These are phyloP conservation scores for Naumovozyma dairenensis DNA, from an alignment of 805 yeast species.

Conservation along the genomic window DNA sequence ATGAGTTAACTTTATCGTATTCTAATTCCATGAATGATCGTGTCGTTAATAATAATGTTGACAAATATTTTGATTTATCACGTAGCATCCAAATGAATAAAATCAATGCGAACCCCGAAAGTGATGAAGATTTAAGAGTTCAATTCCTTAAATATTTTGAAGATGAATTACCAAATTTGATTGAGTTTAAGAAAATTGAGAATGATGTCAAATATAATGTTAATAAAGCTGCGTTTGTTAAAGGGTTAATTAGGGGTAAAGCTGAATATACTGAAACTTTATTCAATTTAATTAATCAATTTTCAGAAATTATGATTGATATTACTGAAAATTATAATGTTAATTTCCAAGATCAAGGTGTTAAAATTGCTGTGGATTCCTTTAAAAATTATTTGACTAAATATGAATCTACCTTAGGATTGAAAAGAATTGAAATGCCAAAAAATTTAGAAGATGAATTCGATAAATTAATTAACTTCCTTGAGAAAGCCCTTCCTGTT, in stretches of 20 bases:
- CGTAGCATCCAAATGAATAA: conserved; percentile 16
- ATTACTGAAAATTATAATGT: conserved; percentile 54
- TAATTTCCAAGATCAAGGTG: conserved; percentile 67
- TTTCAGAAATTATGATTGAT: conserved; percentile 38
- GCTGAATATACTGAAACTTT: conserved; percentile 13
- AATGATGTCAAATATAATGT: conserved; percentile 18
- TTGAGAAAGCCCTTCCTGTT: conserved; percentile 11
- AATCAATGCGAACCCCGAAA: conserved; percentile 13
- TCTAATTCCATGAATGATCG: conserved; percentile 80
- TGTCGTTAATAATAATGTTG: conserved; percentile 69
- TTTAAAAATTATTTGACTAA: conserved; percentile 26
- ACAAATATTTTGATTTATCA: conserved; percentile 36
- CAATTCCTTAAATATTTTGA: conserved; percentile 19
- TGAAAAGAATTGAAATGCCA: conserved; percentile 6
- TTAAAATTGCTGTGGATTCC: conserved; percentile 46
- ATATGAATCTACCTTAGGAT: conserved; percentile 6
- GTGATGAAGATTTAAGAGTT: conserved; percentile 17
- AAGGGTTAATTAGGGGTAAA: conserved; percentile 17
- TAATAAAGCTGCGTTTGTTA: conserved; percentile 23
- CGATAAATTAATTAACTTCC: conserved; percentile 8
- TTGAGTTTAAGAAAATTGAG: conserved; percentile 14
- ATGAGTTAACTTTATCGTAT: conserved; percentile 44
- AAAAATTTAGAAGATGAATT: conserved; percentile 8
- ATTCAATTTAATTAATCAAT: conserved; percentile 15
- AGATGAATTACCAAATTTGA: conserved; percentile 20